phyloP scores from a whole-genome alignment of 1,284 basidiomycete genomes.

The Stereum hirsutum region DNA sequence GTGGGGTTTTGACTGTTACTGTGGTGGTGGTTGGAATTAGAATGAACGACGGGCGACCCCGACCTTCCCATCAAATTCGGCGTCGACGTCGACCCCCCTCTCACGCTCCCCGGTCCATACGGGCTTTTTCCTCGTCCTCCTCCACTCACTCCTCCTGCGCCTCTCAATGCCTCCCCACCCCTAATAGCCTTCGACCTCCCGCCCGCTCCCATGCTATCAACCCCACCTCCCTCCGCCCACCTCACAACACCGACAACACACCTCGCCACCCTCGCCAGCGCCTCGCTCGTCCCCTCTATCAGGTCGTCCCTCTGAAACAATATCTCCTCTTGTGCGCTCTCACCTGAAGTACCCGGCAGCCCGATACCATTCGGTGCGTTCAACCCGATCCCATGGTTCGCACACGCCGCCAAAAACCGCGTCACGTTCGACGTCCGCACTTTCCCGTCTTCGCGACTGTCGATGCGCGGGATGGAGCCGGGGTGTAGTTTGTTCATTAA shows the following conservation, averaged over 20 bases:
- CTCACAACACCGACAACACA: slow-evolving; percentile 60
- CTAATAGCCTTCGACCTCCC: neutral
- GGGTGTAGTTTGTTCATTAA: slow-evolving; percentile 67
- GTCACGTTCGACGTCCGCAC: slow-evolving; percentile 59
- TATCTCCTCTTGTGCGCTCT: too few species aligned
- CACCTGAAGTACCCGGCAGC: too few species aligned
- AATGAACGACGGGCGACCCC: too few species aligned
- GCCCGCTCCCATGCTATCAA: slow-evolving; percentile 18
- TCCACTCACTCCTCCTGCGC: slow-evolving; percentile 10
- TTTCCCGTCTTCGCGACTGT: slow-evolving; percentile 59
- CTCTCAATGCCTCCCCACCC: slow-evolving; percentile 28
- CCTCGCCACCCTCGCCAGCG: slow-evolving; percentile 54
- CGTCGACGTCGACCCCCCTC: slow-evolving; percentile 43
- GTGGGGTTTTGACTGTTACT: too few species aligned
- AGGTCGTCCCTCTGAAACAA: slow-evolving; percentile 66
- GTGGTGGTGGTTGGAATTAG: too few species aligned
- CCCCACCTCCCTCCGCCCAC: slow-evolving; percentile 45
- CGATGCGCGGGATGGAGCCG: slow-evolving; percentile 50
- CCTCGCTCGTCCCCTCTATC: slow-evolving; percentile 46
- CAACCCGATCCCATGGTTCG: slow-evolving; percentile 49
- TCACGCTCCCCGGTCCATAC: slow-evolving; percentile 2
- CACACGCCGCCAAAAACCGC: slow-evolving; percentile 64
- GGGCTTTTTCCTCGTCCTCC: neutral
- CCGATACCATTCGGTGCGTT: too few species aligned
- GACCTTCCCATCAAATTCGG: slow-evolving; percentile 38